A percentile compares a stretch with the other conserved stretches of the same genome.
These are phyloP conservation scores for Penicillium hesseltinei DNA, from an alignment of 2,329 filamentous ascomycete species.

Conservation along the genomic window DNA sequence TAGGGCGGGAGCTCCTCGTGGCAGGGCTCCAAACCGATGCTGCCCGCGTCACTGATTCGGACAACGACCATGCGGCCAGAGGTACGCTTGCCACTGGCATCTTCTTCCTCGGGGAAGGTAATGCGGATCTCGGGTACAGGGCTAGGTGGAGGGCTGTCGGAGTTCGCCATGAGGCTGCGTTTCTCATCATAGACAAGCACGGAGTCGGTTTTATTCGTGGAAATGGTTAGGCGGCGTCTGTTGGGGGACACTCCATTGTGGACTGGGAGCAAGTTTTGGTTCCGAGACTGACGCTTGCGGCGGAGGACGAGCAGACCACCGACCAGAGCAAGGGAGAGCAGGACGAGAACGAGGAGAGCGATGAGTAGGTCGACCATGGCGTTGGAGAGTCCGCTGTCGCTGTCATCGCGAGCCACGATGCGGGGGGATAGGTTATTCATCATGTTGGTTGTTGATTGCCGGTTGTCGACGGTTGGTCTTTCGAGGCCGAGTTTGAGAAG, in stretches of 20 bases:
- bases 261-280: constrained; percentile 58
- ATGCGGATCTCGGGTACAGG: constrained; percentile 97
- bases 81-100: constrained; percentile 69
- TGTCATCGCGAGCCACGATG: constrained; percentile 53
- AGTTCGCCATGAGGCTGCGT: constrained; percentile 73
- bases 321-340: constrained; percentile 67
- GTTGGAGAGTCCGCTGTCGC: constrained; percentile 52
- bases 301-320: constrained; percentile 71
- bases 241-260: constrained; percentile 63
- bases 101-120: constrained; percentile 94
- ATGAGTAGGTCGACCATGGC: constrained; percentile 75
- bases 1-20: constrained; percentile 81
- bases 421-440: constrained; percentile 45
- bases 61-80: constrained; percentile 90
- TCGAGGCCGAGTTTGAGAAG: not conserved
- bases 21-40: constrained; percentile 84
- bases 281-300: constrained; percentile 58
- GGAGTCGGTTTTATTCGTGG: constrained; percentile 61
- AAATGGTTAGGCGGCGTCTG: constrained; percentile 60
- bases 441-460: constrained; percentile 13
- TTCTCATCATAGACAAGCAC: constrained; percentile 78
- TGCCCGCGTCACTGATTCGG: constrained; percentile 79
- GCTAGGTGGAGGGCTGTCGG: constrained; percentile 70
- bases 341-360: constrained; percentile 72
- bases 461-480: constrained; percentile 5